Evolutionary conservation across 1,284 basidiomycete species (phyloP), one percentile per base, ranked within the genome.

Genomic region (Volvariella volvacea): DNA sequence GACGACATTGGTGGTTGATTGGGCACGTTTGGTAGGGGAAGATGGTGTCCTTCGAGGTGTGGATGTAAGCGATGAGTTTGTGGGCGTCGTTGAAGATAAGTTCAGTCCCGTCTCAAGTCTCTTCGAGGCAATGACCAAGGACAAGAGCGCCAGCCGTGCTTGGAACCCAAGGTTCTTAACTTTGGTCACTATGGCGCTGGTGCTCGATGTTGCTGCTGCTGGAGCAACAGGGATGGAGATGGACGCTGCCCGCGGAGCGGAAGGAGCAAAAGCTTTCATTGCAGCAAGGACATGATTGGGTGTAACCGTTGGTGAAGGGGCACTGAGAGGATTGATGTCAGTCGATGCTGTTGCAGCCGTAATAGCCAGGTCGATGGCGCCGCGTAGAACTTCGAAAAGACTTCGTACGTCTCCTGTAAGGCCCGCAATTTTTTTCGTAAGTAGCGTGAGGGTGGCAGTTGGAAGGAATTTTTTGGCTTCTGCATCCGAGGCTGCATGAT

Each of bases 341-440:
- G 50, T 47, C 4, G 52, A 41, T 19, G 54, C 42, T 14, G 52
- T 50, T 15, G 57, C 68, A 20, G 63, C 57, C n/a, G 48, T 50
- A 32, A 74, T 62, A 1, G 83, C 83, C 19, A 80, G 60, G 51
- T 88, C 84, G 48, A 89, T 85, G 4, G 87, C 84, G 9, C 83
- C 76, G 31, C 88, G 75, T 6, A 88, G 68, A 7, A 88, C 84
- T 55, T 87, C 86, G 43, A 90, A 82, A 1, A 88, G 64, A 19
- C 74, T 79, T 41, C 87, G 71, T 15, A 89, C 85, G 51, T 90
- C 88, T 9, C 87, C 88, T 0, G 88, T 88, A 50, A 83, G 70
- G 1, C 80, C 70, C 3, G 88, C 84, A 16, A 88, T 66, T 57
- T 89, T 89, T 65, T 87, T 87, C 14, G 81, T 76, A 15, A 89